A percentile compares a stretch with the other conserved stretches of the same genome.
These are phyloP conservation scores for Kockovaella imperatae DNA, from an alignment of 768 basidiomycete species.

Conservation along the genomic window DNA sequence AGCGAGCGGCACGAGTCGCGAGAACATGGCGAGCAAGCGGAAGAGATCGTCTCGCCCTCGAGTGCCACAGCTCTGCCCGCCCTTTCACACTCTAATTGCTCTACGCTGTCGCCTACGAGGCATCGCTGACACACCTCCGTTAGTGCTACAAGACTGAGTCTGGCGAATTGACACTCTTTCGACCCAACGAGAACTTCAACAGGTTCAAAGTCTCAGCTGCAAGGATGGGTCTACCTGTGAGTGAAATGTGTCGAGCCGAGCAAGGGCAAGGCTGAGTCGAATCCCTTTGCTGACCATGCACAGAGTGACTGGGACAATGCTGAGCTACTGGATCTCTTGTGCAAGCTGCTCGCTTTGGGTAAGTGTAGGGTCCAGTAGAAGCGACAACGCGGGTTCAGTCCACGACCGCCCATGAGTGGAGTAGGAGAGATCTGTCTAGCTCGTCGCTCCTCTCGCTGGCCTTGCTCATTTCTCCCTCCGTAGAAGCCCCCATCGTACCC, in stretches of 20 bases:
- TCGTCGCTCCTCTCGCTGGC: neutral
- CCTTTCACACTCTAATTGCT: neutral
- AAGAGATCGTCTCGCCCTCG: neutral
- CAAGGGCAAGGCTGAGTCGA: neutral
- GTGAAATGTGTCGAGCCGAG: conserved; percentile 2
- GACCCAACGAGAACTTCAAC: conserved; percentile 95
- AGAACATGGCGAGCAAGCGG: too few relatives aligned
- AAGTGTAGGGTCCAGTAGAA: neutral
- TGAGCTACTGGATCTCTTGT: conserved; percentile 29
- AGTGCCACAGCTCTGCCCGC: neutral
- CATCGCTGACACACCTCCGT: neutral
- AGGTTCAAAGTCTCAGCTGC: conserved; percentile 62
- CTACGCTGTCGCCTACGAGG: too few relatives aligned
- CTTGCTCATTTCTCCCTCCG: neutral
- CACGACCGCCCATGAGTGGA: neutral
- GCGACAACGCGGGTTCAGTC: too few relatives aligned
- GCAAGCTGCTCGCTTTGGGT: conserved; percentile 36
- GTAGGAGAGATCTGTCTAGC: too few relatives aligned
- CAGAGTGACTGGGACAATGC: conserved; percentile 37
- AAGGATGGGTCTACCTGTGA: conserved; percentile 34
- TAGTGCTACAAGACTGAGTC: conserved; percentile 58
- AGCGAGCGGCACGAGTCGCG: neutral
- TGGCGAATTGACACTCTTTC: conserved; percentile 72
- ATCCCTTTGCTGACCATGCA: neutral
- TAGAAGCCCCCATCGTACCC: conserved; percentile 31